A percentile compares a stretch with the other conserved stretches of the same genome.
phyloP scores from a whole-genome alignment of 192 early-diverging fungal genomes.

The Entomortierella beljakovae region DNA sequence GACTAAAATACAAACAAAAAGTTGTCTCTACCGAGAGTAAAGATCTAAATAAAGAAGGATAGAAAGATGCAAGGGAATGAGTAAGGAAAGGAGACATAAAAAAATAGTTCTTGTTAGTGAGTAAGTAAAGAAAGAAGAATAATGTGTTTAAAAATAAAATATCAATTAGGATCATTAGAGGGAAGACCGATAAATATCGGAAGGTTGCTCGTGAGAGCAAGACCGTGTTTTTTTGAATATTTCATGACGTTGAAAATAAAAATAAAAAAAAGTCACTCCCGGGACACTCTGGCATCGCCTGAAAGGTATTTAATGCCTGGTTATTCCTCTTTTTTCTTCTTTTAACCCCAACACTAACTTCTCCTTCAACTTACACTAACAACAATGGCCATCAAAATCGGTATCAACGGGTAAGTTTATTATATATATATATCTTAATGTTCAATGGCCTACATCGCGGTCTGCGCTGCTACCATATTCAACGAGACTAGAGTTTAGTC shows the following conservation, averaged over 20 bases:
- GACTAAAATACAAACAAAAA: neutral
- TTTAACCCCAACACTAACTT: constrained; percentile 20
- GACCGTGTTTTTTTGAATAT: neutral
- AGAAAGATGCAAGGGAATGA: too few species aligned
- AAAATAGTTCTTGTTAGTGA: neutral
- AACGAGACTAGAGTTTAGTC: neutral
- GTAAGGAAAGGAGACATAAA: too few species aligned
- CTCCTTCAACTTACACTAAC: constrained; percentile 9
- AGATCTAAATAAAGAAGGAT: neutral
- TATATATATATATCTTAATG: neutral
- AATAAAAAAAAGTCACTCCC: constrained; percentile 15
- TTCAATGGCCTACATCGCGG: too few species aligned
- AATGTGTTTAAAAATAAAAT: neutral
- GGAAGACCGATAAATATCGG: neutral
- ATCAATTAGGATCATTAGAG: neutral
- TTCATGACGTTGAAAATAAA: constrained; percentile 18
- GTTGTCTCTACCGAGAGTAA: neutral
- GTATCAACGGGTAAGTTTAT: constrained; percentile 53
- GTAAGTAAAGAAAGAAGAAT: neutral
- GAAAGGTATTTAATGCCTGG: neutral
- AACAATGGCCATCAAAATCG: constrained; percentile 50
- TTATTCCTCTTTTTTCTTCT: constrained; percentile 19
- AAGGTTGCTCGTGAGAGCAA: neutral
- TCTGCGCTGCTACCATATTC: neutral
- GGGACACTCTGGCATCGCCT: neutral